phyloP scores from a whole-genome alignment of 2,329 filamentous ascomycete species.

The Fusarium sp. region DNA sequence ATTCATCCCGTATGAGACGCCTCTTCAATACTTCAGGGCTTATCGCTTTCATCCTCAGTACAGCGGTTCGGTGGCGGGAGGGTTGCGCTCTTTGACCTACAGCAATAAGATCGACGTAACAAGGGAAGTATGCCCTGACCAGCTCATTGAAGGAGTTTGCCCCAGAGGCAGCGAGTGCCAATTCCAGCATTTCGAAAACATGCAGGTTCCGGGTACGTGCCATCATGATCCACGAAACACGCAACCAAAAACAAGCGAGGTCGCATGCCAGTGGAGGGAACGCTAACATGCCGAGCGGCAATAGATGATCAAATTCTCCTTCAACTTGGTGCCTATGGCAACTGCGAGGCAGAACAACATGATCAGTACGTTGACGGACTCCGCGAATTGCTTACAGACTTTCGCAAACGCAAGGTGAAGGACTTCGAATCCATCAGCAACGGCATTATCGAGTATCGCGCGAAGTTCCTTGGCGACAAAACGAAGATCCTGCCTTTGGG shows the following conservation, averaged over 20 bases:
- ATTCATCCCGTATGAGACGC: constrained; percentile 79
- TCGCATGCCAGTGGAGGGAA: constrained; percentile 51
- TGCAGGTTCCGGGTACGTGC: constrained; percentile 55
- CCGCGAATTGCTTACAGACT: constrained; percentile 68
- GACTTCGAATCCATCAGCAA: constrained; percentile 76
- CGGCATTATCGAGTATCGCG: constrained; percentile 75
- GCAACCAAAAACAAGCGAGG: constrained; percentile 35
- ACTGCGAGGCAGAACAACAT: constrained; percentile 71
- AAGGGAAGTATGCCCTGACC: constrained; percentile 80
- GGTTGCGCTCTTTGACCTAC: constrained; percentile 90
- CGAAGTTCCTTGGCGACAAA: constrained; percentile 72
- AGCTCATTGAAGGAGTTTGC: constrained; percentile 77
- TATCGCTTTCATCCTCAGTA: constrained; percentile 91
- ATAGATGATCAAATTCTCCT: constrained; percentile 80
- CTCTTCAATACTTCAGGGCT: constrained; percentile 83
- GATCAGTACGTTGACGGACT: constrained; percentile 72
- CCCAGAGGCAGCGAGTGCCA: constrained; percentile 77
- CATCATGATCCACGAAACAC: constrained; percentile 23
- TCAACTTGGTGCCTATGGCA: constrained; percentile 75
- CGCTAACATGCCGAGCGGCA: constrained; percentile 59
- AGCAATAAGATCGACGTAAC: constrained; percentile 88
- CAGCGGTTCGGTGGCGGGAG: constrained; percentile 74
- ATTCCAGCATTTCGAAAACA: constrained; percentile 77
- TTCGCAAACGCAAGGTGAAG: constrained; percentile 69
- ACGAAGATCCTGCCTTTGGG: constrained; percentile 72